Evolutionary conservation across 2,329 filamentous ascomycete genomes (phyloP), one percentile per base, ranked within the genome.

Genomic region (Juglanconis sp.): DNA sequence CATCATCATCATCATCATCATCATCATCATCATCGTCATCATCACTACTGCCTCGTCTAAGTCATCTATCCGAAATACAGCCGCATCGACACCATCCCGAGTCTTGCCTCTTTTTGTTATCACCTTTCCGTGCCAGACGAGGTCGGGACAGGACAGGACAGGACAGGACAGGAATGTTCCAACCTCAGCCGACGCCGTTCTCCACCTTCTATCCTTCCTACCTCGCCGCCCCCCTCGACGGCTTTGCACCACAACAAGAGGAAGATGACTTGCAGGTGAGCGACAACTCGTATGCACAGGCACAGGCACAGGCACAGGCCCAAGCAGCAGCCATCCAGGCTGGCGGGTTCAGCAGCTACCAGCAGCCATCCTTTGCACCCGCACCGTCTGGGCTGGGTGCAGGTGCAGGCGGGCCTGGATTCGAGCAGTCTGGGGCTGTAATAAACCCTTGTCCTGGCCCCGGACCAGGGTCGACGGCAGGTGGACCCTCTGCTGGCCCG

Each of bases 161-260:
- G 10, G 5, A 47, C 30, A 13, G 40, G 51, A 49, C 66, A 68
- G 77, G 74, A 72, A 85, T 84, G 81, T 85, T 82, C 74, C 78
- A 82, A 71, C 78, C 81, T 68, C 79, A 82, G 66, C 74, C 79
- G 57, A 79, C 79, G 57, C 76, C 81, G 58, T 81, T 77, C 65
- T 71, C 75, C 65, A 72, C 76, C 66, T 78, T 44, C 24, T 55
- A 35, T 47, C 40, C 50, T 24, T 30, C 51, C 34, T 63, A 58
- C 42, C 17, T 58, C 2, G 17, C 34, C 30, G 15, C 30, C 17
- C 32, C 46, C 30, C n/a, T 76, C 67, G 74, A 71, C 15, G 24
- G 15, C 15, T 8, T 31, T 11, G n/a, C 30, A 6, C 46, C 34
- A 49, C 46, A 35, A 32, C 46, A 24, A 9, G 47, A 31, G 66